These are phyloP conservation scores for Coemansia sp. DNA, from an alignment of 192 early-diverging fungal species.

Conservation along the genomic window DNA sequence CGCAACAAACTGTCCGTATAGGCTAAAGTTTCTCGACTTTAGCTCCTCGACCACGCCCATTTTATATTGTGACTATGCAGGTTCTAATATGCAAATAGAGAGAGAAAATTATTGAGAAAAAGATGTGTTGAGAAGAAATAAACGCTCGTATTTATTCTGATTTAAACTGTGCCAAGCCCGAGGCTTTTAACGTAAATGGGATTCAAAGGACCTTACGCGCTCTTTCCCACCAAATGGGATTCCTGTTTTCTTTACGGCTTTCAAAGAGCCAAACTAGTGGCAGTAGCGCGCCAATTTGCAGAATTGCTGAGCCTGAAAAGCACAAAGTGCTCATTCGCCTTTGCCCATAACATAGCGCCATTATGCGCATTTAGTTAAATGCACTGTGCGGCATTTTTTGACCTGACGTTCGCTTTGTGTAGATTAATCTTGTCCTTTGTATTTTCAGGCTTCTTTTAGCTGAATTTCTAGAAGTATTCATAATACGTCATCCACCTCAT, in stretches of 20 bases:
- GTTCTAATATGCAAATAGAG: background rate
- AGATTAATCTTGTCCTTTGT: too few species aligned
- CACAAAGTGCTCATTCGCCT: too few species aligned
- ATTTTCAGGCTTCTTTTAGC: too few species aligned
- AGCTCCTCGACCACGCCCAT: constrained; percentile 52
- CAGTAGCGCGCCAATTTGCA: background rate
- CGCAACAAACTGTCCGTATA: constrained; percentile 46
- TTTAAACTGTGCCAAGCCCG: background rate
- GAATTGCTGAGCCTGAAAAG: too few species aligned
- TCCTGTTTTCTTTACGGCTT: background rate
- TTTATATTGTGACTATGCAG: constrained; percentile 1
- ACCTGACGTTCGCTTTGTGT: background rate
- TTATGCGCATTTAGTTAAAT: too few species aligned
- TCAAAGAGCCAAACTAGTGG: background rate
- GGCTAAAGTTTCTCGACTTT: constrained; percentile 45
- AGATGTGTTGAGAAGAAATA: background rate
- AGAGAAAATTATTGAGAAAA: constrained; percentile 1
- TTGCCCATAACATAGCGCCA: too few species aligned
- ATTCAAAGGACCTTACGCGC: background rate
- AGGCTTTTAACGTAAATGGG: background rate
- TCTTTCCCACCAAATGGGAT: background rate
- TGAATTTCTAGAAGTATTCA: too few species aligned
- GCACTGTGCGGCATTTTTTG: background rate
- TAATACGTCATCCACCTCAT: constrained; percentile 2
- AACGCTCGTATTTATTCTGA: background rate